Conservation (phyloP, 2,329 filamentous ascomycete species). For the Beauveria sp. region DNA sequence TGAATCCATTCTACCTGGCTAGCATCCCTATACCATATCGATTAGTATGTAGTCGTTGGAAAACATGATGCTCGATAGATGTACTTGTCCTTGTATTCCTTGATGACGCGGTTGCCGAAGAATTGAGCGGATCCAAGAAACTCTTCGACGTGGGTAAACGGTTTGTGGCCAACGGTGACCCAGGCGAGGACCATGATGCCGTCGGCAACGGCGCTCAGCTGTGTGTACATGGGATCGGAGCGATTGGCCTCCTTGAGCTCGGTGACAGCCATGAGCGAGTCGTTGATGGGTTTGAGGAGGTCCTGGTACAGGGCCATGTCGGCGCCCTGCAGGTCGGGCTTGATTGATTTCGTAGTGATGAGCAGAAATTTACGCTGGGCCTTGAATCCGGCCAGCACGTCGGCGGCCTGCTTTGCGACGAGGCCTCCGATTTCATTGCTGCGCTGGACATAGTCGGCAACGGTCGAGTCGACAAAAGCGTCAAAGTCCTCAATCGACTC, state of each 20-base stretch:
- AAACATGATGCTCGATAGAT: neutral
- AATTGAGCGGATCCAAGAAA: conserved; percentile 80
- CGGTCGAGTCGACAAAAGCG: conserved; percentile 61
- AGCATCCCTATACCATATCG: conserved; percentile 50
- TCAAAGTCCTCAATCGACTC: conserved; percentile 86
- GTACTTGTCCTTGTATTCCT: conserved; percentile 71
- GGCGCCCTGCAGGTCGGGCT: conserved; percentile 61
- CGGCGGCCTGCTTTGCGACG: conserved; percentile 65
- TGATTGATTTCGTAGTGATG: conserved; percentile 84
- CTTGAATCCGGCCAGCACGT: conserved; percentile 60
- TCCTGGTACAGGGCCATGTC: conserved; percentile 63
- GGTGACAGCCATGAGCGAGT: conserved; percentile 69
- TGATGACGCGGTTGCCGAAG: conserved; percentile 89
- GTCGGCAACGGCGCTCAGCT: conserved; percentile 81
- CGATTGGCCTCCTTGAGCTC: conserved; percentile 78
- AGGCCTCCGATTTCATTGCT: conserved; percentile 72
- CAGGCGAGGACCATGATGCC: conserved; percentile 85
- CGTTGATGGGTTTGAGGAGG: conserved; percentile 80
- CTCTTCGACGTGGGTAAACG: conserved; percentile 78
- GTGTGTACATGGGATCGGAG: conserved; percentile 65
- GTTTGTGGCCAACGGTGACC: conserved; percentile 78
- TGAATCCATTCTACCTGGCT: conserved; percentile 84
- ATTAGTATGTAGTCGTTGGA: neutral
- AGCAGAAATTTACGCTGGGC: conserved; percentile 84
- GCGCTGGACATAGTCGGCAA: conserved; percentile 69